These are phyloP conservation scores for Aspergillus mulundensis DNA, from an alignment of 495 filamentous ascomycete species.

Conservation along the genomic window DNA sequence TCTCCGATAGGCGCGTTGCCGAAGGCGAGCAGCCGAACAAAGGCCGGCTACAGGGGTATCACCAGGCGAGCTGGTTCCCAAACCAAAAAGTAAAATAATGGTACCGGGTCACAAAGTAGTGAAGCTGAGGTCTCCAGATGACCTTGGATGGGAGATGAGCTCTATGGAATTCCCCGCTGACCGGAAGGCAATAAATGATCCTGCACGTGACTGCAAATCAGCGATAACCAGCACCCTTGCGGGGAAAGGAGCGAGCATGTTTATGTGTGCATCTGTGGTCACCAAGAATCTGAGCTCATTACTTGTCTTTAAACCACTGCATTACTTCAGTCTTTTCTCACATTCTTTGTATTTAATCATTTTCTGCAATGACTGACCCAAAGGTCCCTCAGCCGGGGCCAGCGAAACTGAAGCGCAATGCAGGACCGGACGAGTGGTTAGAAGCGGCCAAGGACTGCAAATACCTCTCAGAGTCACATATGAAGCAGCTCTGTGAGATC, in stretches of 20 bases:
- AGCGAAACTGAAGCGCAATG: slow-evolving; percentile 73
- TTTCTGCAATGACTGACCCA: slow-evolving; percentile 41
- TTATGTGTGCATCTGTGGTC: neutral
- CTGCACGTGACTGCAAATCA: slow-evolving; percentile 6
- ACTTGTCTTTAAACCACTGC: neutral
- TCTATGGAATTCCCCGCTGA: slow-evolving; percentile 8
- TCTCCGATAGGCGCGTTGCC: neutral
- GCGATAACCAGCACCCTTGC: slow-evolving; percentile 12
- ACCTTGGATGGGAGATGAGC: neutral
- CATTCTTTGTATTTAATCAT: slow-evolving; percentile 6
- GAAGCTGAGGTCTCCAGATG: slow-evolving; percentile 4
- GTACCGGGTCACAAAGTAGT: neutral
- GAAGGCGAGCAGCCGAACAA: neutral
- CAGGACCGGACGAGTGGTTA: slow-evolving; percentile 94
- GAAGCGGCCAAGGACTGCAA: slow-evolving; percentile 93
- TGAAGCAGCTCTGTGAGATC: slow-evolving; percentile 98
- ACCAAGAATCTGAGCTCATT: neutral
- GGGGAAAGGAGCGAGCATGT: slow-evolving; percentile 8
- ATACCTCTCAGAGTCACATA: slow-evolving; percentile 88
- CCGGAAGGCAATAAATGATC: neutral
- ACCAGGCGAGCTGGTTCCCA: neutral
- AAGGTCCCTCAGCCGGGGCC: slow-evolving; percentile 85
- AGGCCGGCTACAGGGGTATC: neutral
- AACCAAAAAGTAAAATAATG: neutral
- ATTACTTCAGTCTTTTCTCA: slow-evolving; percentile 1